Base-by-base conservation (phyloP, 176 grass and related monocot species). In the Carex littledalei region DNA sequence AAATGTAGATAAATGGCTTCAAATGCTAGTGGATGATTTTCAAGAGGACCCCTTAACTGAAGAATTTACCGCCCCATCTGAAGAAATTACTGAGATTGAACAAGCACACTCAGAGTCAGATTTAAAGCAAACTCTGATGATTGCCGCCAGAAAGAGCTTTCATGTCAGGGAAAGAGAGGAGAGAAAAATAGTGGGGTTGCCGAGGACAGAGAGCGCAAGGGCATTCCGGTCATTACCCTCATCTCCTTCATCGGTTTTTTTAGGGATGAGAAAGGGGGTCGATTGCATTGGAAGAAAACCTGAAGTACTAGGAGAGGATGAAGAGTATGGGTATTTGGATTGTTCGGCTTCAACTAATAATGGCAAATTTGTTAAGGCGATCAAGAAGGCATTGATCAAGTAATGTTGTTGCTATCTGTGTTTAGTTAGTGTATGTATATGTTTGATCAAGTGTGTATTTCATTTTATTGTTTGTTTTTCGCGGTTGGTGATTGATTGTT, bases 321-420 rank as follows among this genome's bases (percentile, higher is more conserved):
- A 92, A 31, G 78, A 75, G 31, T 52, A 66, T 71, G 83, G 80
- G 34, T 84, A 89, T 55, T 32, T 90, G 3, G 91, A 92, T 37
- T 79, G 88, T 83, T 67, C 84, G 26, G 69, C 70, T 41, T 85
- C 89, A 2, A 82, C 85, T 72, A 92, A 81, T 86, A 92, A 85
- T 82, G 85, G 83, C 71, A 95, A 99, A 22, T 99, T 99, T 64
- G 61, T 95, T 21, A 92, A 92, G 56, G 91, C 90, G 4, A 92
- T 99, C 87, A 99, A 94, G 93, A 99, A 92, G 86, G 93, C 91
- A 41, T 87, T 95, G 83, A 88, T 94, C 86, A 95, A 91, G 84
- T 94, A 84, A 82, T 83, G 31, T 45, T 3, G 78, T 67, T 49
- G 41, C 5, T 54, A 17, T 83, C 39, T 83, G 17, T 67, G 57